Evolutionary conservation across 2,329 filamentous ascomycete species (phyloP).

Genomic region (Cercospora nicotianae): DNA sequence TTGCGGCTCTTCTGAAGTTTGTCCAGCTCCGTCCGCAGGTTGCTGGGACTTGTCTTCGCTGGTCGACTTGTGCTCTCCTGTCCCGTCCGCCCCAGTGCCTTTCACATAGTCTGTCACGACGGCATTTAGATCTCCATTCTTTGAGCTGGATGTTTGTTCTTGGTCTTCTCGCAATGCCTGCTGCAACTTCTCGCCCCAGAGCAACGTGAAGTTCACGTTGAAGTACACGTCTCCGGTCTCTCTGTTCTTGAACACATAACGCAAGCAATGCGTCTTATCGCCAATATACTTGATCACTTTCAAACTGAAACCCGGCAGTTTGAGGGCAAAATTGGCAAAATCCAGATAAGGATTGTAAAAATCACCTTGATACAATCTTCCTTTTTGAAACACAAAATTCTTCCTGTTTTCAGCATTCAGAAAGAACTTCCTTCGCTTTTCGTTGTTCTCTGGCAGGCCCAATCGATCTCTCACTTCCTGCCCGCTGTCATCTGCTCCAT

Average conservation of each 20-base stretch:
- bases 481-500: constrained; percentile 46
- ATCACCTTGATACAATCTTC: constrained; percentile 47
- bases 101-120: neutral
- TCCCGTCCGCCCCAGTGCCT: neutral
- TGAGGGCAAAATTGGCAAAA: constrained; percentile 48
- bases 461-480: constrained; percentile 31
- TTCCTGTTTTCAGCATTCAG: constrained; percentile 40
- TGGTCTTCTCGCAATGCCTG: constrained; percentile 37
- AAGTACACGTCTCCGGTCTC: constrained; percentile 45
- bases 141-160: neutral
- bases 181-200: constrained; percentile 47
- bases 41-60: neutral
- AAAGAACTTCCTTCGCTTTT: constrained; percentile 50
- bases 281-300: constrained; percentile 50
- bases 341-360: constrained; percentile 53
- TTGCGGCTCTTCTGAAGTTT: neutral
- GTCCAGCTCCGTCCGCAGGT: neutral
- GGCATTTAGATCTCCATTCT: neutral
- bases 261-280: constrained; percentile 49
- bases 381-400: constrained; percentile 46
- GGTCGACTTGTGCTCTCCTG: neutral
- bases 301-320: constrained; percentile 49
- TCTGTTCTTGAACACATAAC: constrained; percentile 49
- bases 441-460: constrained; percentile 42
- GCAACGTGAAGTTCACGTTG: constrained; percentile 48